Evolutionary conservation across 2,329 filamentous ascomycete species (phyloP), one percentile per base, ranked within the genome.

Genomic region (Phyllosticta capitalensis): DNA sequence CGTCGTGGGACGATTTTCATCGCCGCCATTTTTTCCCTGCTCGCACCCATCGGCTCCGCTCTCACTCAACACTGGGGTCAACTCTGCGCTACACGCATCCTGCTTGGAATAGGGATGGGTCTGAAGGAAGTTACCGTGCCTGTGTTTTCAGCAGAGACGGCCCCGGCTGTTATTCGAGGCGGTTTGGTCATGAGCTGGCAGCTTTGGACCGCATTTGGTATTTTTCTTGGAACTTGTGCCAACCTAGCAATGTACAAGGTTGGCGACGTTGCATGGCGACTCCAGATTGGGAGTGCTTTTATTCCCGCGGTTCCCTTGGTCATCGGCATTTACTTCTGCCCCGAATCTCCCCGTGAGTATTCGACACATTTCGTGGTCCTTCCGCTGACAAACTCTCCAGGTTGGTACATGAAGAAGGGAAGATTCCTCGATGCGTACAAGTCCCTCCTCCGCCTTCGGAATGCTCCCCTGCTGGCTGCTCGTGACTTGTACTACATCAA

Each of bases 121-220:
- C 63, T 74, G 12, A 78, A 78, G 62, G 74, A 71, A 61, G 68
- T 72, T 7, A 78, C 76, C 1, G 75, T 77, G 0, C 76, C 76
- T 0, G 68, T 76, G 19, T 75, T 71, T 50, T 66, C 72, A 2
- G 72, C 75, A 1, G 73, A 75, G 60, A 71, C 66, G 3, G 67
- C 72, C 0, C 74, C 74, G 0, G 68, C 70, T 26, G 65, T 62
- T 1, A 73, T 76, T 49, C 68, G 75, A 14, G 75, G 74, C 17
- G 76, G 72, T 10, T 64, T 79, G 0, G 76, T 76, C 20, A 78
- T 78, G 75, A 69, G 68, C 33, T 79, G 75, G 75, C 75, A 78
- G 57, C 69, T 77, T 51, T 75, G 72, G 71, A 72, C 70, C 0
- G 69, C 71, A 1, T 73, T 78, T 56, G 76, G 76, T 1, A 79